Percentiles rank a stretch among this genome's conserved stretches.
Evolutionary conservation across 371 early-diverging fungal species (phyloP).

Genomic region (Rhizopus sp.): DNA sequence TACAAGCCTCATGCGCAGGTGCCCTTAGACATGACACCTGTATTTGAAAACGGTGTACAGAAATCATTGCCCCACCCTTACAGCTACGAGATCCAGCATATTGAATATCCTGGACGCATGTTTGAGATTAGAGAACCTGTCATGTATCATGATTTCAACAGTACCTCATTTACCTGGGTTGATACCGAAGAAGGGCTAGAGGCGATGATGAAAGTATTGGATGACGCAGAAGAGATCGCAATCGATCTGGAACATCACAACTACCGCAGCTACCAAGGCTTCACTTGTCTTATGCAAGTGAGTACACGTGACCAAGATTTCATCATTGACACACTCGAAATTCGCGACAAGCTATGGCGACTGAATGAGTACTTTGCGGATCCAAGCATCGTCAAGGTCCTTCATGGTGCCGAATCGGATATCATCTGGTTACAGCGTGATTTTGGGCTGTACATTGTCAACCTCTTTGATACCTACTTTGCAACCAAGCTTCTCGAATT

Average conservation of each 20-base stretch:
- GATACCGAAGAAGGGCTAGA: slow-evolving; percentile 70
- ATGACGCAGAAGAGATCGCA: slow-evolving; percentile 74
- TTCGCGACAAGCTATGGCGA: slow-evolving; percentile 74
- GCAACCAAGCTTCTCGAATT: slow-evolving; percentile 82
- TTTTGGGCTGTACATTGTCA: slow-evolving; percentile 94
- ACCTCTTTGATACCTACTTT: slow-evolving; percentile 95
- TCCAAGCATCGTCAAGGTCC: slow-evolving; percentile 87
- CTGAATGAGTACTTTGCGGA: slow-evolving; percentile 88
- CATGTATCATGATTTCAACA: slow-evolving; percentile 61
- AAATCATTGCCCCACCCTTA: slow-evolving; percentile 84
- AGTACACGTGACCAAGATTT: slow-evolving; percentile 90
- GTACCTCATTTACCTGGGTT: slow-evolving; percentile 68
- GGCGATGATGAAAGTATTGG: slow-evolving; percentile 64
- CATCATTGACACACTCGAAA: slow-evolving; percentile 86
- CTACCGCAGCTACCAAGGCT: slow-evolving; percentile 93
- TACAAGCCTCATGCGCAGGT: slow-evolving; percentile 81
- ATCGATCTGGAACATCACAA: slow-evolving; percentile 96
- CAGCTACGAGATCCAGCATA: slow-evolving; percentile 81
- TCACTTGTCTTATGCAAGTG: slow-evolving; percentile 94
- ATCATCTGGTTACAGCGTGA: slow-evolving; percentile 97
- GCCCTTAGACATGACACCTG: slow-evolving; percentile 59
- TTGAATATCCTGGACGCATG: slow-evolving; percentile 75
- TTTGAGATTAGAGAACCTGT: slow-evolving; percentile 62
- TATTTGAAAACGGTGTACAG: slow-evolving; percentile 3
- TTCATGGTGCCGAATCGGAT: slow-evolving; percentile 97